A percentile compares a stretch with the other conserved stretches of the same genome.
Evolutionary conservation across 2,329 filamentous ascomycete species (phyloP).

Genomic region (Apiospora koreana): DNA sequence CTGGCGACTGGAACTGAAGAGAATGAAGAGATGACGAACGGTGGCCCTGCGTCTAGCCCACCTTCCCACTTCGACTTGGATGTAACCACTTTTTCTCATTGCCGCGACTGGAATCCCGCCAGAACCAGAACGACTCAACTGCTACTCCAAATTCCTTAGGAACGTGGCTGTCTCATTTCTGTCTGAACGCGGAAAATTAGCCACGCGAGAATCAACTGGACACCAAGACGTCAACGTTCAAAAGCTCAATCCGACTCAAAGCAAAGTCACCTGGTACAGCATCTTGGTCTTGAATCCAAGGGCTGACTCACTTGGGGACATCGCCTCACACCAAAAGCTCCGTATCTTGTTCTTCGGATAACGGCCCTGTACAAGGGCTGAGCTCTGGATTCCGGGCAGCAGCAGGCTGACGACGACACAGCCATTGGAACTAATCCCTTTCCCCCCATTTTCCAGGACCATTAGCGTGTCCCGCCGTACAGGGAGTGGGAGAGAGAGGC

Average conservation of each 20-base stretch:
- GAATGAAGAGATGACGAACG: not conserved
- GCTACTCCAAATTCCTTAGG: not conserved
- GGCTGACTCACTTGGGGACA: not conserved
- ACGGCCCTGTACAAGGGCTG: not conserved
- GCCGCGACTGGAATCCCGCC: not conserved
- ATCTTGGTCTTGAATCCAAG: not conserved
- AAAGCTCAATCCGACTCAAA: not conserved
- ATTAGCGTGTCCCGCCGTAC: not conserved
- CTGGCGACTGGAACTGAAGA: not conserved
- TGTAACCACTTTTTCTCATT: not conserved
- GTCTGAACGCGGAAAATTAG: not conserved
- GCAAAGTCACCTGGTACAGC: not conserved
- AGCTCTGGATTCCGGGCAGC: not conserved
- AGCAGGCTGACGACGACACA: conserved; percentile 6
- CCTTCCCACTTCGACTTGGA: not conserved
- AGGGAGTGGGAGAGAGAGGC: not conserved
- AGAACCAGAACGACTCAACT: not conserved
- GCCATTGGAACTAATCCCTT: not conserved
- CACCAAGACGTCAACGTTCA: not conserved
- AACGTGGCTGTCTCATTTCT: not conserved
- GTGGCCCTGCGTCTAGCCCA: not conserved
- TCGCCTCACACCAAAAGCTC: not conserved
- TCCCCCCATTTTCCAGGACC: not conserved
- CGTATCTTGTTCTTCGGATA: not conserved
- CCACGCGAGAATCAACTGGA: not conserved